Base-by-base conservation (phyloP, 345 rosid genomes). In the Rhizophora mangle region DNA sequence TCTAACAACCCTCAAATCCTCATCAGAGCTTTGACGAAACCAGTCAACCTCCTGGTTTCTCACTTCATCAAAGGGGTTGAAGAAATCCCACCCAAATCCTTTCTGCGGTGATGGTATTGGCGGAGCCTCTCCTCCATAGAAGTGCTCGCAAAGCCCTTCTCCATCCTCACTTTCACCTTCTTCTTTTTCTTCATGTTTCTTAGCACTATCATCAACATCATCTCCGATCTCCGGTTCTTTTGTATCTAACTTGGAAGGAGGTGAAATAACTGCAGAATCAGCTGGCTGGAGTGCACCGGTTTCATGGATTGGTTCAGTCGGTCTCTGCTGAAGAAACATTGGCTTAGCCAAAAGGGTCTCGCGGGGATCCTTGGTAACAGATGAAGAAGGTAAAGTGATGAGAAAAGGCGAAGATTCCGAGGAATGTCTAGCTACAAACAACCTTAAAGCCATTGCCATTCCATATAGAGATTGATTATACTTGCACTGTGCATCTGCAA, bases 401-500 rank as follows among this genome's bases (percentile, higher is more conserved):
- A 83, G 76, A 53, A 80, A 77, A 62, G 76, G 78, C 22, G 82
- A 83, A 67, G 76, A 54, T 69, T 69, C 67, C 63, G 80, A 75
- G 53, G 83, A 84, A 64, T 77, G 82, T 34, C 83, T 67, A 22
- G 74, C 74, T 3, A 73, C 78, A 74, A 84, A 79, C 34, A 81
- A 53, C 49, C 74, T 75, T 36, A 81, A 63, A 60, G 87, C 81
- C 63, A 78, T 77, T 15, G 85, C 82, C 20, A 84, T 74, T 13
- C 67, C 79, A 57, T 74, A 68, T n/a, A 81, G 76, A 64, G 79
- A 74, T 60, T 77, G 83, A 63, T 74, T 81, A 68, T 81, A 84
- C 77, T 69, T 84, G 31, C 61, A 65, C 20, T 84, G 85, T 9
- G 83, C 83, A 36, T 77, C 75, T 10, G 85, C 83, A 66, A 84